Percentiles rank a stretch among this genome's conserved stretches.
Evolutionary conservation across 768 basidiomycete genomes (phyloP).

Genomic region (Hydnomerulius pinastri): DNA sequence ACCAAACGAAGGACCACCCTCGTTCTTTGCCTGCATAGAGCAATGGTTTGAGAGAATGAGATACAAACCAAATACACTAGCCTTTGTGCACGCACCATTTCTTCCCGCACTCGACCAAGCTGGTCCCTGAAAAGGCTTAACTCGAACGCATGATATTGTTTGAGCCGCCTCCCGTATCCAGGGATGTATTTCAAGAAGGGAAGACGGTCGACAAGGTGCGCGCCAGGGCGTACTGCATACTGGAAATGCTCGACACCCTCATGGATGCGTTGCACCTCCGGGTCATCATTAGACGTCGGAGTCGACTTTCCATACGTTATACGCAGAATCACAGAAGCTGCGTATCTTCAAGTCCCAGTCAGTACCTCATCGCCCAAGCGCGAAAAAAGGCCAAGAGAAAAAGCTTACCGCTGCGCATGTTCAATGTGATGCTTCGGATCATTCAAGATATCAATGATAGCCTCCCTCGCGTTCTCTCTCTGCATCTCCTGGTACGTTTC

Average conservation of each 20-base stretch:
- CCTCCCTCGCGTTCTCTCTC: constrained; percentile 27
- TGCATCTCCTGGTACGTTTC: constrained; percentile 47
- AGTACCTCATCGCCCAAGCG: not conserved
- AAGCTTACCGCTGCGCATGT: constrained; percentile 18
- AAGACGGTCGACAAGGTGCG: constrained; percentile 33
- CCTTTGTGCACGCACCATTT: not conserved
- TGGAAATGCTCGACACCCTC: constrained; percentile 23
- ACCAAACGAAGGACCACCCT: constrained; percentile 39
- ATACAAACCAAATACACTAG: too few species aligned
- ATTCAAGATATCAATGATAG: constrained; percentile 21
- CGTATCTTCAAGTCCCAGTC: constrained; percentile 14
- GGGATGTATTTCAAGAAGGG: constrained; percentile 48
- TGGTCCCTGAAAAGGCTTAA: constrained; percentile 51
- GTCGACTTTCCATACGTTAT: constrained; percentile 29
- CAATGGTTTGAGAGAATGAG: not conserved
- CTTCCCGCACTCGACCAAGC: constrained; percentile 20
- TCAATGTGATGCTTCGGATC: constrained; percentile 11
- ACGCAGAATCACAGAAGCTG: constrained; percentile 21
- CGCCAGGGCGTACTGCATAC: constrained; percentile 32
- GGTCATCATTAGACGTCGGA: constrained; percentile 18
- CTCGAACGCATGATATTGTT: constrained; percentile 52
- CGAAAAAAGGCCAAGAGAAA: too few species aligned
- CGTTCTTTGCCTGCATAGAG: constrained; percentile 7
- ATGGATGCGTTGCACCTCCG: constrained; percentile 18
- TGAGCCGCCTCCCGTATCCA: constrained; percentile 54